phyloP scores from a whole-genome alignment of 1,284 basidiomycete genomes.

The Sporisorium graminicola region DNA sequence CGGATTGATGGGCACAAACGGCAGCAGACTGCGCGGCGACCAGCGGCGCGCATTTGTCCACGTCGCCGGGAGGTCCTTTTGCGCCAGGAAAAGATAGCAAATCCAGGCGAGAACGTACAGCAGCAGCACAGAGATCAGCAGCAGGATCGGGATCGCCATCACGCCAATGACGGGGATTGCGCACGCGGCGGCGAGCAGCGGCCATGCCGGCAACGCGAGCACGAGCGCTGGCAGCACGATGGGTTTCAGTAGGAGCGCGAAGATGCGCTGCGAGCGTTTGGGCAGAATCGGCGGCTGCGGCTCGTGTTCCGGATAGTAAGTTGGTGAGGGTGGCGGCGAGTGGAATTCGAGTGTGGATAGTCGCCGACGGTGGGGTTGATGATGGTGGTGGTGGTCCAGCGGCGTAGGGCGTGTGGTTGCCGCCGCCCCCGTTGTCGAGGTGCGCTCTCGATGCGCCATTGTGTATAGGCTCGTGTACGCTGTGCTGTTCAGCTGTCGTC shows the following conservation, averaged over 20 bases:
- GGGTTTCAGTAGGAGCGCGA: slow-evolving; percentile 50
- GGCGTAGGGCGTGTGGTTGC: slow-evolving; percentile 4
- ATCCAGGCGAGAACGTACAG: slow-evolving; percentile 68
- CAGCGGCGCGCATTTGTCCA: slow-evolving; percentile 30
- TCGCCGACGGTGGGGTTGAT: slow-evolving; percentile 4
- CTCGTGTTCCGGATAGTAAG: slow-evolving; percentile 43
- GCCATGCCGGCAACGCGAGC: slow-evolving; percentile 60
- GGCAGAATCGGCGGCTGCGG: slow-evolving; percentile 31
- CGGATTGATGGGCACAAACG: slow-evolving; percentile 66
- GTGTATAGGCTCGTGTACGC: not conserved
- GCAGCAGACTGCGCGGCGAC: slow-evolving; percentile 33
- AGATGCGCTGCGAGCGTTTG: slow-evolving; percentile 36
- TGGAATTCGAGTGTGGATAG: slow-evolving; percentile 20
- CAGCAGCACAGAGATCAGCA: slow-evolving; percentile 58
- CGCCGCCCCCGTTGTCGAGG: slow-evolving; percentile 6
- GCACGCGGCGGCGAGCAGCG: slow-evolving; percentile 55
- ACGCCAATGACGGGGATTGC: slow-evolving; percentile 61
- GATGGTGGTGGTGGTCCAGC: slow-evolving; percentile 3
- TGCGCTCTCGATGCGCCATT: slow-evolving; percentile 31
- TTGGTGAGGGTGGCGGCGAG: slow-evolving; percentile 34
- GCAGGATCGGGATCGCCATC: slow-evolving; percentile 66
- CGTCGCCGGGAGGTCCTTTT: slow-evolving; percentile 60
- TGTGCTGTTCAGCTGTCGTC: not conserved
- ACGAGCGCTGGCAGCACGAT: slow-evolving; percentile 53
- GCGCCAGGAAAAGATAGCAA: slow-evolving; percentile 66